These are phyloP conservation scores for Pseudocohnilembus persalinus DNA, from an alignment of 169 alveolate species.

Conservation along the genomic window DNA sequence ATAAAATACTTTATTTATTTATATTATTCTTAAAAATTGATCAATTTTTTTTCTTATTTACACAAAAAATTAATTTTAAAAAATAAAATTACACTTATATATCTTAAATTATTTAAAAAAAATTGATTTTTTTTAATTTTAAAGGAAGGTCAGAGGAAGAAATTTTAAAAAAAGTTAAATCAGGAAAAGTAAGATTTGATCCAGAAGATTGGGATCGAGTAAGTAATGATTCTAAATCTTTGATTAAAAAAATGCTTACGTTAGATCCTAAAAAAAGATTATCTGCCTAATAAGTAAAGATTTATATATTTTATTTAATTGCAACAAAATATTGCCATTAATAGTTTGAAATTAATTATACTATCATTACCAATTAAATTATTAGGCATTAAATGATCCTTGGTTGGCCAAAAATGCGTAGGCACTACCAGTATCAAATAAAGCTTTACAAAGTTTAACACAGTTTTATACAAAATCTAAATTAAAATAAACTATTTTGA, in stretches of 20 bases:
- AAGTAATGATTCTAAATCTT: slow-evolving; percentile 51
- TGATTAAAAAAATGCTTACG: slow-evolving; percentile 55
- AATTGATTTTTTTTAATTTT: background rate
- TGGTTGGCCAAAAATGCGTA: background rate
- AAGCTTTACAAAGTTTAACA: background rate
- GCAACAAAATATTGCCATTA: no score
- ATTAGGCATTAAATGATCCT: slow-evolving; percentile 20
- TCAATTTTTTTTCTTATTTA: no score
- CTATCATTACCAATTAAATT: slow-evolving; percentile 18
- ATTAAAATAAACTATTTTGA: slow-evolving; percentile 60
- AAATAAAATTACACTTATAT: background rate
- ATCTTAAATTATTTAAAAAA: background rate
- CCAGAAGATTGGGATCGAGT: slow-evolving; percentile 30
- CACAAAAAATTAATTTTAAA: no score
- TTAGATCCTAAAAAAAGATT: slow-evolving; percentile 60
- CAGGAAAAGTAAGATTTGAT: background rate
- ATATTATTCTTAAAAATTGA: no score
- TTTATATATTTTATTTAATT: no score
- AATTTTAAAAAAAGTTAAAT: background rate
- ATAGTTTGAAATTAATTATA: slow-evolving; percentile 25
- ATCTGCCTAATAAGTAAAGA: slow-evolving; percentile 53
- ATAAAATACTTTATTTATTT: no score
- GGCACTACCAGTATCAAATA: background rate
- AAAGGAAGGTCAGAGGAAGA: background rate
- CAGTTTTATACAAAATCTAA: slow-evolving; percentile 31